Base-by-base conservation (phyloP, 345 rosid species). In the Citrus sp. region DNA sequence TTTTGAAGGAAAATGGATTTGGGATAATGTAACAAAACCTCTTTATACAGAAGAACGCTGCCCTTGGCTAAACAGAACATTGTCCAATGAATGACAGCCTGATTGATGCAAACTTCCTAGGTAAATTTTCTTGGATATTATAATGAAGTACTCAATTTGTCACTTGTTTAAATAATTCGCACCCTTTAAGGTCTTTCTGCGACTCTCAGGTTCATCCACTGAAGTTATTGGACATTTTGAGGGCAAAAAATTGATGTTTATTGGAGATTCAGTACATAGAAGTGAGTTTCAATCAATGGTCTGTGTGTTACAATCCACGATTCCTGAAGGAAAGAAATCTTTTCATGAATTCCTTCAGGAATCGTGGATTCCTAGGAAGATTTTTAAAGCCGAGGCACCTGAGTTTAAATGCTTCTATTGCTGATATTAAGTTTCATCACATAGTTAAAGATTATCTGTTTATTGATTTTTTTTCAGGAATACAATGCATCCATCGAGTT, bases 241-340 rank as follows among this genome's bases (percentile, higher is more conserved):
- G 98, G 84, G 80, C 51, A 12, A 42, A 42, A 10, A 14, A 42
- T 42, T 42, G 46, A 40, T 40, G 51, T 42, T 10, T 70, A 83
- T 95, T 72, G 97, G 98, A 78, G 99, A 95, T 82, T 95, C 98
- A 0, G 92, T 95, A 58, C 97, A 92, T 77, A 89, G 98, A 89
- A 86, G 93, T 9, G 93, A 91, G 40, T 91, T 95, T 78, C 97
- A 95, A 82, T 92, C 97, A 3, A 89, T 95, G 94, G 85, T 91
- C 7, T 90, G 97, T 73, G 80, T 93, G 90, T 79, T 92, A 30
- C 98, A 95, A 72, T 90, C 97, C 62, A 91, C 85, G 0, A 90
- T 92, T 84, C 97, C 94, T 55, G 80, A 87, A 7, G 89, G 87
- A 6, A 89, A 89, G 85, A 93, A 85, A 83, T 88, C 93, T 1